A percentile compares a stretch with the other conserved stretches of the same genome.
Evolutionary conservation across 163 green algal genomes (phyloP).

Genomic region (Trebouxia gelatinosa): DNA sequence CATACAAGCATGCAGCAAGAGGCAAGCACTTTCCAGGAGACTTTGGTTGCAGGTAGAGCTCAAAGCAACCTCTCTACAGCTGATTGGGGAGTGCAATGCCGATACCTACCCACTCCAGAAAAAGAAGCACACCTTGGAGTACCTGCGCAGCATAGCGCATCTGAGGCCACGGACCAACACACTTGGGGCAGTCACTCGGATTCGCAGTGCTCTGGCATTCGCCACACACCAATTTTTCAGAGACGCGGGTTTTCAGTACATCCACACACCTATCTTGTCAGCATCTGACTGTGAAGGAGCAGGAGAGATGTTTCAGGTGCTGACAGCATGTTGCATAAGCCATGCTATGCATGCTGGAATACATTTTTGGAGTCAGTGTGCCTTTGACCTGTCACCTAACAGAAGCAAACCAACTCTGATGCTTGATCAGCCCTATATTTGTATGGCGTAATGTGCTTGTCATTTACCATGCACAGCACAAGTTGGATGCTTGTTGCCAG

Average conservation of each 20-base stretch:
- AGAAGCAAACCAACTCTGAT: too few relatives aligned
- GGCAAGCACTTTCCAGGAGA: too few relatives aligned
- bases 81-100: conserved; percentile 68
- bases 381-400: too few relatives aligned
- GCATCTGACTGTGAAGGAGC: conserved; percentile 95
- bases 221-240: conserved; percentile 95
- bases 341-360: too few relatives aligned
- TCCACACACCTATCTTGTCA: conserved; percentile 98
- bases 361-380: too few relatives aligned
- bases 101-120: conserved; percentile 95
- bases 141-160: conserved; percentile 93
- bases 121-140: conserved; percentile 90
- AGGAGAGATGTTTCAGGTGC: conserved; percentile 97
- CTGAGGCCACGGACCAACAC: conserved; percentile 81
- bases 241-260: conserved; percentile 93
- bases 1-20: too few relatives aligned
- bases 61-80: conserved; percentile 70
- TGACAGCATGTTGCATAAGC: too few relatives aligned
- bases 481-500: too few relatives aligned
- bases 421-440: too few relatives aligned
- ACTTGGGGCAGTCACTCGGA: conserved; percentile 89
- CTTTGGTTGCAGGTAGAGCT: conserved; percentile 71
- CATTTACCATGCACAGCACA: too few relatives aligned
- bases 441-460: too few relatives aligned
- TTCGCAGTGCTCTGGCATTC: conserved; percentile 92